These are phyloP conservation scores for Orbilia oligospora DNA, from an alignment of 2,329 filamentous ascomycete species.

Conservation along the genomic window DNA sequence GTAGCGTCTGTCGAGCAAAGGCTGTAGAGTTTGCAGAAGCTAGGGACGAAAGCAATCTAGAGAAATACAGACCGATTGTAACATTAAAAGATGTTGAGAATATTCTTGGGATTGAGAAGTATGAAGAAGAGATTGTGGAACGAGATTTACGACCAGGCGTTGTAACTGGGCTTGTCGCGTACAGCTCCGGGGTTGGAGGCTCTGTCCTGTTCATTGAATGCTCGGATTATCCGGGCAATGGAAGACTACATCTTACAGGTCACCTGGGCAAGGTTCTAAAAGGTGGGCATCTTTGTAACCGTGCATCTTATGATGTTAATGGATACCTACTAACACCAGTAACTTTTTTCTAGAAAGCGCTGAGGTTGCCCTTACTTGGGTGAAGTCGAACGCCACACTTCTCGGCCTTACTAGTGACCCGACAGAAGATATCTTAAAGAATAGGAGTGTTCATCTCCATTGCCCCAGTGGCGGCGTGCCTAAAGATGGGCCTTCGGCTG, in stretches of 20 bases:
- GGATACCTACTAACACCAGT: conserved; percentile 4
- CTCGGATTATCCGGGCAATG: conserved; percentile 94
- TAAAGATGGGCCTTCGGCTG: conserved; percentile 80
- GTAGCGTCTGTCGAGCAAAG: conserved; percentile 92
- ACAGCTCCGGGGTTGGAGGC: conserved; percentile 80
- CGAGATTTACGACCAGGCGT: conserved; percentile 86
- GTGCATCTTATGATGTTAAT: not conserved
- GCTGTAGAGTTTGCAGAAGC: conserved; percentile 95
- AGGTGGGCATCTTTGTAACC: conserved; percentile 61
- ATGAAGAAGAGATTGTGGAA: conserved; percentile 95
- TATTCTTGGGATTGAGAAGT: conserved; percentile 92
- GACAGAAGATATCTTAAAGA: conserved; percentile 94
- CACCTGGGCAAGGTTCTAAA: conserved; percentile 97
- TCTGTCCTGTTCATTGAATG: conserved; percentile 99
- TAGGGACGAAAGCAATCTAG: conserved; percentile 78
- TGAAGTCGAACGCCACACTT: conserved; percentile 94
- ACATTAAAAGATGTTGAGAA: conserved; percentile 85
- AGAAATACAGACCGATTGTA: conserved; percentile 80
- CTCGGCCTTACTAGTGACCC: conserved; percentile 85
- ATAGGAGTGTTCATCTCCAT: conserved; percentile 93
- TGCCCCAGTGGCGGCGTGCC: conserved; percentile 95
- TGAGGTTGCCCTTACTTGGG: conserved; percentile 95
- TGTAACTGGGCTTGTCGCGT: conserved; percentile 95
- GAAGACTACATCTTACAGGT: conserved; percentile 92
- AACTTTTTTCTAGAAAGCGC: conserved; percentile 77